A percentile compares a stretch with the other conserved stretches of the same genome.
Conservation (phyloP, 805 yeast species). For the Candida nonsorbophila region DNA sequence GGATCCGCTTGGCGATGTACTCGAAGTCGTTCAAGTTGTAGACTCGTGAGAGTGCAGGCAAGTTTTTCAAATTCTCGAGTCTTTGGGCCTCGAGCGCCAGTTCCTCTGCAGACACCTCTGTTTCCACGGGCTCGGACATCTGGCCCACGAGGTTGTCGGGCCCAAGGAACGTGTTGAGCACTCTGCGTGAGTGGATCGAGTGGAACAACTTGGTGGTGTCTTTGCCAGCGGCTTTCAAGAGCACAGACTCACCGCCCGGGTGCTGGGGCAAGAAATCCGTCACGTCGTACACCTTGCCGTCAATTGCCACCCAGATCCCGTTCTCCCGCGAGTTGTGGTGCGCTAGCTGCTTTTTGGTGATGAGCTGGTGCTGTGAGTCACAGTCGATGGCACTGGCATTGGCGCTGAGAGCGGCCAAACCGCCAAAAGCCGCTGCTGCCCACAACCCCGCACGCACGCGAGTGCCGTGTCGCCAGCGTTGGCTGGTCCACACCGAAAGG, state of each 20-base stretch:
- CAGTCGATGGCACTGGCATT: too few species aligned
- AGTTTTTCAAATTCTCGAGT: conserved; percentile 1
- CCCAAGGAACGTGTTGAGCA: conserved; percentile 11
- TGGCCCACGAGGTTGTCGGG: conserved; percentile 4
- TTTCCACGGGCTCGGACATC: conserved; percentile 4
- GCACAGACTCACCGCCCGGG: conserved; percentile 60
- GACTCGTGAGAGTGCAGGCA: conserved; percentile 27
- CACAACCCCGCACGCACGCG: too few species aligned
- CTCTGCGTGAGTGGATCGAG: conserved; percentile 32
- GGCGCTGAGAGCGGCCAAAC: too few species aligned
- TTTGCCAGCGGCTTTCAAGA: conserved; percentile 53
- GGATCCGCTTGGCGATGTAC: conserved; percentile 25
- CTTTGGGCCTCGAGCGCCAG: conserved; percentile 2
- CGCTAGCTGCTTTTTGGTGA: too few species aligned
- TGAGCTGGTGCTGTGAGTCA: too few species aligned
- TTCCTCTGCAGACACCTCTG: conserved; percentile 2
- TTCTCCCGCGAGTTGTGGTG: conserved; percentile 8
- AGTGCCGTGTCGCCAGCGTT: too few species aligned
- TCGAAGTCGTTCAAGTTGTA: conserved; percentile 34
- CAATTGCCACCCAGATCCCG: conserved; percentile 28
- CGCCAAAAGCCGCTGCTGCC: too few species aligned
- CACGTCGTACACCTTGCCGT: conserved; percentile 77
- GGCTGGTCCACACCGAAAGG: too few species aligned
- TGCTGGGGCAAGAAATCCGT: conserved; percentile 68
- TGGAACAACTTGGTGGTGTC: conserved; percentile 52